Percentiles rank a stretch among this genome's conserved stretches.
These are phyloP conservation scores for Myxozyma sirexii DNA, from an alignment of 805 yeast genomes.

Conservation along the genomic window DNA sequence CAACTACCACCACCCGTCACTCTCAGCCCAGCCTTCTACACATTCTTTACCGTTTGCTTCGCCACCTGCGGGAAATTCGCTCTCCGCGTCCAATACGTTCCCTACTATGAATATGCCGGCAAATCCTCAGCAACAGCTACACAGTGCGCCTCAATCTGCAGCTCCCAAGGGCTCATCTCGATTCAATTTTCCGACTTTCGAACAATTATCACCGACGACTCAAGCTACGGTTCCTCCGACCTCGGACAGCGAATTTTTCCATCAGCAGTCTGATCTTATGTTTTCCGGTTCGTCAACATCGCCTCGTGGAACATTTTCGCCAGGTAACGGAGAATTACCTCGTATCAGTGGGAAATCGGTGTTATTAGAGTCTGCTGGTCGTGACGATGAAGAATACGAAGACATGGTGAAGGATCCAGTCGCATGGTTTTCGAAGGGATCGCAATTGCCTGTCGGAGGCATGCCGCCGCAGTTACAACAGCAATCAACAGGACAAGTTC, in stretches of 20 bases:
- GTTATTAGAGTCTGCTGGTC: conserved; percentile 39
- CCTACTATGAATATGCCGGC: conserved; percentile 19
- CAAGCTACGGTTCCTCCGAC: conserved; percentile 15
- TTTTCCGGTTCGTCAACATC: conserved; percentile 30
- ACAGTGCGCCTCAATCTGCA: conserved; percentile 7
- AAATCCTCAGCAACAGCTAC: conserved; percentile 7
- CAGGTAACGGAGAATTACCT: conserved; percentile 25
- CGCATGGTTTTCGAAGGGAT: conserved; percentile 35
- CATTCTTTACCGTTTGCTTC: conserved; percentile 3
- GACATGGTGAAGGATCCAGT: conserved; percentile 40
- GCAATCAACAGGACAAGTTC: neutral
- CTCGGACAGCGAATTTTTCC: conserved; percentile 14
- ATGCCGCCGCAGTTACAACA: conserved; percentile 10
- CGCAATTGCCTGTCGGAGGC: conserved; percentile 14
- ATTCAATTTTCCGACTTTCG: conserved; percentile 26
- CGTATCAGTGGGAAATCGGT: conserved; percentile 39
- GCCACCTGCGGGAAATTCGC: neutral
- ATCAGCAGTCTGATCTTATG: conserved; percentile 13
- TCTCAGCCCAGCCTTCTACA: conserved; percentile 11
- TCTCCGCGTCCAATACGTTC: conserved; percentile 2
- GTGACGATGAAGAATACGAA: conserved; percentile 41
- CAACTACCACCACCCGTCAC: conserved; percentile 8
- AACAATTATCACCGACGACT: conserved; percentile 24
- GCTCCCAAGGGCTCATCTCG: conserved; percentile 18
- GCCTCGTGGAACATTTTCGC: conserved; percentile 31